phyloP scores from a whole-genome alignment of 2,329 filamentous ascomycete species.

The Didymellaceae sp. region DNA sequence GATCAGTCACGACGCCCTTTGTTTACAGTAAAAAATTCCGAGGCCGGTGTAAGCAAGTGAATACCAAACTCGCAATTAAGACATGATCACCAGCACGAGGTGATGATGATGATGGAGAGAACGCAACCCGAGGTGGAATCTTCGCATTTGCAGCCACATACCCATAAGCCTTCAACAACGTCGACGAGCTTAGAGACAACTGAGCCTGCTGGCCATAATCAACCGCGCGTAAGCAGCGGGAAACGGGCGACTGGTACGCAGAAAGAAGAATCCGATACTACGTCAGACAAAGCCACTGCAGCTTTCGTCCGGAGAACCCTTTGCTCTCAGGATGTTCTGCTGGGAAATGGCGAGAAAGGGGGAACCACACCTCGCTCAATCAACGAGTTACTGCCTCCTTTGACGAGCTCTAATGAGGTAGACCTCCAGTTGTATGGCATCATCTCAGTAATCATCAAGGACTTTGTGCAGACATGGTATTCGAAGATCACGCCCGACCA shows the following conservation, averaged over 20 bases:
- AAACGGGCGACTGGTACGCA: conserved; percentile 27
- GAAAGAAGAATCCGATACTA: conserved; percentile 46
- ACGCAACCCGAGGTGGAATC: conserved; percentile 28
- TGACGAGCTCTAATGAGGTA: conserved; percentile 93
- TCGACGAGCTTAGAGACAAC: conserved; percentile 10
- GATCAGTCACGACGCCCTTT: conserved; percentile 18
- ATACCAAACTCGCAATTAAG: background rate
- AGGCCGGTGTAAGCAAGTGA: no score
- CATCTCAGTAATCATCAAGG: conserved; percentile 85
- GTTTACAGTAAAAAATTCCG: no score
- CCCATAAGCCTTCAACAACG: conserved; percentile 23
- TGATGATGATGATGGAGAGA: conserved; percentile 38
- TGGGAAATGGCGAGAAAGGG: conserved; percentile 58
- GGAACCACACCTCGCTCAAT: conserved; percentile 70
- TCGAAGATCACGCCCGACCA: conserved; percentile 89
- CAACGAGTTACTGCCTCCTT: conserved; percentile 82
- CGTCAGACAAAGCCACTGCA: conserved; percentile 79
- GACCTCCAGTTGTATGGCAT: conserved; percentile 93
- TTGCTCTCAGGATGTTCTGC: conserved; percentile 68
- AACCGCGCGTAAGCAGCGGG: conserved; percentile 23
- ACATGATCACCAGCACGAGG: conserved; percentile 24
- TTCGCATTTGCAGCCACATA: conserved; percentile 33
- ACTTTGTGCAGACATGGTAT: conserved; percentile 95
- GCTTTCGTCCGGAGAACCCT: conserved; percentile 83
- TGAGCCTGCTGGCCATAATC: conserved; percentile 22